Conservation (phyloP, 805 yeast species). For the Phaffomyces antillensis region DNA sequence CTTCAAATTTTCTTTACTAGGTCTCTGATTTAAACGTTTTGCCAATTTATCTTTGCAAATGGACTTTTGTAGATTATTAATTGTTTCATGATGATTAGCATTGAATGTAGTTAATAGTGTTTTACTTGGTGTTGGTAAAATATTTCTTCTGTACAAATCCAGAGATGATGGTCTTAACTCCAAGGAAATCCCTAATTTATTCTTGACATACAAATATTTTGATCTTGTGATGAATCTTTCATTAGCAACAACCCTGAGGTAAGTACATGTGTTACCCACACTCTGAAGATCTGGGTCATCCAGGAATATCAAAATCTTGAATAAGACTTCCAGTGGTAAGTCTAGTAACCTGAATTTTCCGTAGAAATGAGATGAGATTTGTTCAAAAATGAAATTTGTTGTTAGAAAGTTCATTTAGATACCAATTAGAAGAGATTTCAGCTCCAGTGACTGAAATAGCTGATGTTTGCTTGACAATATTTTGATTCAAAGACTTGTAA, state of each 20-base stretch:
- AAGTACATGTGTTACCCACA: constrained; percentile 13
- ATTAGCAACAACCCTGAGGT: constrained; percentile 12
- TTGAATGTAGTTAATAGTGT: constrained; percentile 1
- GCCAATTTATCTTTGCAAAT: constrained; percentile 14
- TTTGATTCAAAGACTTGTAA: no score
- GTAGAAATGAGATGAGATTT: constrained; percentile 6
- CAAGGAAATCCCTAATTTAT: constrained; percentile 15
- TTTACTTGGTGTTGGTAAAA: constrained; percentile 11
- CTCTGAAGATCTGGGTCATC: constrained; percentile 19
- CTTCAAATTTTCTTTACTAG: constrained; percentile 13
- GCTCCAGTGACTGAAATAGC: no score
- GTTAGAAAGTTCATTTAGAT: constrained; percentile 19
- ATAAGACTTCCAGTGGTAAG: constrained; percentile 19
- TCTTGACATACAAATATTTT: constrained; percentile 16
- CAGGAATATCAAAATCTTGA: constrained; percentile 17
- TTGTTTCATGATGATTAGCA: constrained; percentile 3
- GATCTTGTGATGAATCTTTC: constrained; percentile 18
- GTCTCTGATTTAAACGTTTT: constrained; percentile 17
- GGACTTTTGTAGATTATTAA: constrained; percentile 9
- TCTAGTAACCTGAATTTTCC: constrained; percentile 18
- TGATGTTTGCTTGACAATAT: no score
- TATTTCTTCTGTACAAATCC: constrained; percentile 13
- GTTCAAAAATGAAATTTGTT: constrained; percentile 13
- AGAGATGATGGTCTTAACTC: constrained; percentile 11
- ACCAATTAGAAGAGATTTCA: no score